A percentile compares a stretch with the other conserved stretches of the same genome.
Evolutionary conservation across 2,329 filamentous ascomycete species (phyloP).

Genomic region (Sarocladium strictum): DNA sequence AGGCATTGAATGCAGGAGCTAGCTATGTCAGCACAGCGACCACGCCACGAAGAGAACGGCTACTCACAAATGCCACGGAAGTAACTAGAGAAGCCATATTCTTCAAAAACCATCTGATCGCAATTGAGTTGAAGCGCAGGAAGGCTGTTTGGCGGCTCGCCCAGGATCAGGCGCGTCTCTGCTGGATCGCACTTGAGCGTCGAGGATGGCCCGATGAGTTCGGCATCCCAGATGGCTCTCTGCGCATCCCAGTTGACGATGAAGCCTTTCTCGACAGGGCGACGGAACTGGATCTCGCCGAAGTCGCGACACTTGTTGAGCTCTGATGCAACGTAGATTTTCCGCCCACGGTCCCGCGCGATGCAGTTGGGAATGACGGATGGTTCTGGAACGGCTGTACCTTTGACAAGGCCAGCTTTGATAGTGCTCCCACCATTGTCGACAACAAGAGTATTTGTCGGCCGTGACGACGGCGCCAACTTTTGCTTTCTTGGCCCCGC

Average conservation of each 20-base stretch:
- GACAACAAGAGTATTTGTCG: slow-evolving; percentile 69
- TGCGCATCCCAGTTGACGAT: slow-evolving; percentile 95
- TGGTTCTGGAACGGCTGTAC: slow-evolving; percentile 44
- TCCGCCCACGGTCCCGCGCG: slow-evolving; percentile 72
- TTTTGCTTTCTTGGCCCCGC: slow-evolving; percentile 46
- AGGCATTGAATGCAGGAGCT: slow-evolving; percentile 75
- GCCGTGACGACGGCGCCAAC: slow-evolving; percentile 42
- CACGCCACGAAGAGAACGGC: neutral
- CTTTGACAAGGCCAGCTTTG: slow-evolving; percentile 74
- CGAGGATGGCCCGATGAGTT: slow-evolving; percentile 70
- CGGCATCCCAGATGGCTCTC: slow-evolving; percentile 90
- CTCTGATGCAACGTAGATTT: slow-evolving; percentile 74
- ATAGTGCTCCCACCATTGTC: slow-evolving; percentile 91
- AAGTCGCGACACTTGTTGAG: slow-evolving; percentile 78
- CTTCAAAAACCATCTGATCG: slow-evolving; percentile 96
- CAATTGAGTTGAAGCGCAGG: slow-evolving; percentile 79
- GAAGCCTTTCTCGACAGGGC: slow-evolving; percentile 91
- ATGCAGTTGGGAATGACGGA: slow-evolving; percentile 81
- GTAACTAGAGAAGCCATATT: slow-evolving; percentile 88
- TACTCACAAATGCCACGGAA: slow-evolving; percentile 63
- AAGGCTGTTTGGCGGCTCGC: slow-evolving; percentile 80
- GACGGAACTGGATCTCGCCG: slow-evolving; percentile 78
- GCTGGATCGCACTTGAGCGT: slow-evolving; percentile 64
- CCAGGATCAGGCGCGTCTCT: slow-evolving; percentile 77
- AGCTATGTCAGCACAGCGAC: neutral